Conservation (phyloP, 106 monocot genomes). For the Acanthochlamys bracteata region DNA sequence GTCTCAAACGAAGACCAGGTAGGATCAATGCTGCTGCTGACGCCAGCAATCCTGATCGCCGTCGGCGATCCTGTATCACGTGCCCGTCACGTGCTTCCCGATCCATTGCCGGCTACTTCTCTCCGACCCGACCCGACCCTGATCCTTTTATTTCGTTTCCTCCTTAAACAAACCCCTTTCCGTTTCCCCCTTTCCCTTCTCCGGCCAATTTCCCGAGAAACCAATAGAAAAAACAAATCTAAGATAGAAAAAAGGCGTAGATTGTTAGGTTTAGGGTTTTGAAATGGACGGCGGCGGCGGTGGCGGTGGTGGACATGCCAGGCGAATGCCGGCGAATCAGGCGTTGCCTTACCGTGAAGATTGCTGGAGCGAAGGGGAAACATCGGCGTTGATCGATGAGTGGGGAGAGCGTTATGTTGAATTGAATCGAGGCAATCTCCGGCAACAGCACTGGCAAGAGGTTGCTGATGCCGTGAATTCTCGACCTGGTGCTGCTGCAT, state of each 20-base stretch:
- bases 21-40: too few relatives aligned
- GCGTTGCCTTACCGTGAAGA: slow-evolving; percentile 78
- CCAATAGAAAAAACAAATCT: not conserved
- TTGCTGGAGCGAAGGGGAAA: slow-evolving; percentile 97
- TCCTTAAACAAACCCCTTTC: too few relatives aligned
- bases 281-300: not conserved
- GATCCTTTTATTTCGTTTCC: not conserved
- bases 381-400: slow-evolving; percentile 63
- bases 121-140: not conserved
- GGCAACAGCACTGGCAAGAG: slow-evolving; percentile 92
- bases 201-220: not conserved
- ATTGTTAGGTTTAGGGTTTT: not conserved
- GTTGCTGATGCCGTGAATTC: slow-evolving; percentile 88
- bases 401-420: slow-evolving; percentile 86
- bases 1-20: too few relatives aligned
- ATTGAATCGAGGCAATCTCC: slow-evolving; percentile 80
- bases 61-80: too few relatives aligned
- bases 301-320: slow-evolving; percentile 25
- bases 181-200: not conserved
- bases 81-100: not conserved
- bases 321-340: slow-evolving; percentile 45
- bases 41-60: too few relatives aligned
- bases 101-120: not conserved
- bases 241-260: not conserved
- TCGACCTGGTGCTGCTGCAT: slow-evolving; percentile 33